A percentile compares a stretch with the other conserved stretches of the same genome.
Conservation (phyloP, 495 filamentous ascomycete species). For the Hypoxylon lenormandii region DNA sequence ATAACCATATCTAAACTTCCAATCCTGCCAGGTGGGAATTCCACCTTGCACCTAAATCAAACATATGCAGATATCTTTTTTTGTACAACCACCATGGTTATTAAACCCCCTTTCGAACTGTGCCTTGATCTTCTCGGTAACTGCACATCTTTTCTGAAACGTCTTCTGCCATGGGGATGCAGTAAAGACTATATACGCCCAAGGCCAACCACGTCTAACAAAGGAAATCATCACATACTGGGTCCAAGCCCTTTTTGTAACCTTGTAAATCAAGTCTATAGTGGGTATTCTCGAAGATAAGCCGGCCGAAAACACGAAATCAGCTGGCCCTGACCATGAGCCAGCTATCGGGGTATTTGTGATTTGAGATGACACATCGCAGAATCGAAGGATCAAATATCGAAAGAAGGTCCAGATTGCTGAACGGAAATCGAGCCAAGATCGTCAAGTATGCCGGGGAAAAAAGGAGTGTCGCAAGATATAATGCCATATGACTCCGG, state of each 20-base stretch:
- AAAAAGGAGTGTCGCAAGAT: conserved; percentile 40
- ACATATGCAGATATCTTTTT: conserved; percentile 41
- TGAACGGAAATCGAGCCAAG: conserved; percentile 49
- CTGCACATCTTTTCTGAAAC: conserved; percentile 22
- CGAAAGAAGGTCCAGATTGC: conserved; percentile 48
- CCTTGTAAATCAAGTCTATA: conserved; percentile 54
- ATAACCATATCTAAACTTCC: conserved; percentile 33
- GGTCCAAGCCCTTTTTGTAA: conserved; percentile 45
- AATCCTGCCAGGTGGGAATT: conserved; percentile 29
- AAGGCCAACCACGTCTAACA: conserved; percentile 45
- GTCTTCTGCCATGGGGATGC: conserved; percentile 30
- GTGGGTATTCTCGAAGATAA: conserved; percentile 58
- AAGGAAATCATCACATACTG: conserved; percentile 50
- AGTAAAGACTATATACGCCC: conserved; percentile 25
- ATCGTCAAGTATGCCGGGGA: conserved; percentile 43
- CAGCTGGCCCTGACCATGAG: conserved; percentile 41
- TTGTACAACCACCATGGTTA: conserved; percentile 35
- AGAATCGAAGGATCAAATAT: conserved; percentile 45
- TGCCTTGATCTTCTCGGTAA: conserved; percentile 8
- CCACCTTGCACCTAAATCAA: conserved; percentile 27
- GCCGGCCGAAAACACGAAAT: conserved; percentile 47
- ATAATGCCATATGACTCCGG: conserved; percentile 47
- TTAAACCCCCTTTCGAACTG: conserved; percentile 16
- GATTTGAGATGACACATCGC: conserved; percentile 50
- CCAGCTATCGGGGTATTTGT: conserved; percentile 50